Base-by-base conservation (phyloP, 108 stramenopile genomes). In the Schizochytrium sp. region DNA sequence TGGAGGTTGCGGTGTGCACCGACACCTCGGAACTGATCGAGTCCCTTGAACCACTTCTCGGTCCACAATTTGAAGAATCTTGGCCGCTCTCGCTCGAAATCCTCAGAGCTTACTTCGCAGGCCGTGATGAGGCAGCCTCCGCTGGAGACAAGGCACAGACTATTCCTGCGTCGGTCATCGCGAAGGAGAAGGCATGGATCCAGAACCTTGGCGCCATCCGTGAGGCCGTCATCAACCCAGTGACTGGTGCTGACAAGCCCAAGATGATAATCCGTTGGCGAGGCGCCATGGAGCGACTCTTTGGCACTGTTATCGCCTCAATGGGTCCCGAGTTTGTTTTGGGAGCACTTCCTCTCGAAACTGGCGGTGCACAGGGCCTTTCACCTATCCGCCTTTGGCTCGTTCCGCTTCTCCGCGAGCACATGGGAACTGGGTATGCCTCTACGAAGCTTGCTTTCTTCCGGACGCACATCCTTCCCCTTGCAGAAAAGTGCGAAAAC, bases 51-150 rank as follows among this genome's bases (percentile, higher is more conserved):
- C 47, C 53, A 5, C 13, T 83, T n/a, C 5, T 83, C 15, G 53
- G 50, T 12, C 76, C 76, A 40, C 76, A 83, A 28, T 83, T 55
- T 40, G 50, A 83, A 50, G 76, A 83, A 53, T 83, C 76, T 0
- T 83, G 76, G 76, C 76, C 76, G 53, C 47, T 83, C 76, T 38
- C 76, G 15, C 76, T 83, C 50, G 76, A 83, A 40, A 40, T 83
- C 28, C 47, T 83, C n/a, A 47, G 76, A 2, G 53, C 50, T 28
- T 83, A 83, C 76, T 83, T 83, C 55, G 47, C 28, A 7, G 47
- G 28, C 45, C 76, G 76, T 1, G 3, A 69, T 69, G 64, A 69
- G 28, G 64, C 64, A 38, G 64, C 19, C 64, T 13, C 28, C 42
- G 64, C 64, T 15, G 64, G 64, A 0, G 76, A 47, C 17, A 49